Evolutionary conservation across 169 alveolate species (phyloP), one percentile per base, ranked within the genome.

Genomic region (Plasmodium adleri): DNA sequence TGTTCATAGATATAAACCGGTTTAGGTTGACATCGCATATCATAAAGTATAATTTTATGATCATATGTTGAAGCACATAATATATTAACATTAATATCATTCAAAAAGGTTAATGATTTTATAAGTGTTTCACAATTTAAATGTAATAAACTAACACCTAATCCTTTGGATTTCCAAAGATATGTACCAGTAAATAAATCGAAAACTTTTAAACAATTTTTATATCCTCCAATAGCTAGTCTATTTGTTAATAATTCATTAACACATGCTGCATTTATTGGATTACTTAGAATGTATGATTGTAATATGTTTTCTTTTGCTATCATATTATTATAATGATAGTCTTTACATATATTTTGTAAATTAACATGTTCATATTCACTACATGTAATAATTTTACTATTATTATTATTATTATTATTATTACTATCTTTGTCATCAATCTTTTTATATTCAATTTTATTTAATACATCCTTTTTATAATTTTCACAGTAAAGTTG

Each of bases 1-100:
- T 94, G 95, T 52, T 94, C 92, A 32, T 92, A 62, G 26, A 92
- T 92, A 74, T 83, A 94, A 13, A 94, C 93, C 1, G 96, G 96
- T 54, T 92, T 93, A 39, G 60, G 28, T 87, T 94, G 96, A 10
- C 93, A 83, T 28, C 88, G 87, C 70, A 92, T 74, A 54, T 94
- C 96, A 80, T 94, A 94, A 1, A 94, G 64, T 74, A 90, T 74
- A 47, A 94, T 74, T 72, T 50, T 90, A 12, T 93, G 91, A 63
- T 94, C 93, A 12, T 85, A 85, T 15, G 95, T 92, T 24, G 94
- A 67, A 1, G 93, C 94, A 20, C 94, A 89, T 15, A 94, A 22
- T 49, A 92, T 20, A 49, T 94, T 92, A 22, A 86, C 94, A 56
- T 90, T 94, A 20, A 94, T 54, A 24, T 86, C 94, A 59, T 94